Conservation (phyloP, 2,329 filamentous ascomycete genomes). For the Aspergillus viridinutans region DNA sequence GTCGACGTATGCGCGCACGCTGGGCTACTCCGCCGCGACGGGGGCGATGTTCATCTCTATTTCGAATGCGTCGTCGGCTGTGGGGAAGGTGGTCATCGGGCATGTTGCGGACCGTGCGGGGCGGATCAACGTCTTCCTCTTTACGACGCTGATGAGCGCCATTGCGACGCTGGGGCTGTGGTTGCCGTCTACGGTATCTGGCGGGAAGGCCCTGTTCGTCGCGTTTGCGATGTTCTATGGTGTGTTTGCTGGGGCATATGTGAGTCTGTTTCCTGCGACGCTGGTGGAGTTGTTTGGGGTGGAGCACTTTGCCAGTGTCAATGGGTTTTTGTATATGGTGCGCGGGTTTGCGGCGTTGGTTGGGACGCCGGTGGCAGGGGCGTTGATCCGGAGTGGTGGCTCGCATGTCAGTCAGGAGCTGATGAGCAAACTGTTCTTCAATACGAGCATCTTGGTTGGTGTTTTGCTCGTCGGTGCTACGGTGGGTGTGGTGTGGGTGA, state of each 20-base stretch:
- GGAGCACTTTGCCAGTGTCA: slow-evolving; percentile 37
- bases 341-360: slow-evolving; percentile 35
- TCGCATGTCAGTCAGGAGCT: background rate
- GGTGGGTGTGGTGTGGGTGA: slow-evolving; percentile 22
- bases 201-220: slow-evolving; percentile 20
- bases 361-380: slow-evolving; percentile 34
- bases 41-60: slow-evolving; percentile 40
- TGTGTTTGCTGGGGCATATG: slow-evolving; percentile 36
- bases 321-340: slow-evolving; percentile 39
- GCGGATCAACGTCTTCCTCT: slow-evolving; percentile 37
- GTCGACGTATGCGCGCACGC: slow-evolving; percentile 37
- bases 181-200: slow-evolving; percentile 16
- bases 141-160: slow-evolving; percentile 29
- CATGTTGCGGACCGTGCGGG: slow-evolving; percentile 38
- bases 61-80: slow-evolving; percentile 40
- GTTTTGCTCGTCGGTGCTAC: slow-evolving; percentile 20
- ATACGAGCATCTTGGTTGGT: slow-evolving; percentile 23
- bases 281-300: slow-evolving; percentile 39
- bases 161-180: slow-evolving; percentile 26
- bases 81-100: slow-evolving; percentile 38
- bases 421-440: background rate
- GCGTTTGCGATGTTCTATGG: slow-evolving; percentile 33
- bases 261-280: slow-evolving; percentile 38
- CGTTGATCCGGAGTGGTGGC: slow-evolving; percentile 21
- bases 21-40: slow-evolving; percentile 34